These are phyloP conservation scores for Vinca minor DNA, from an alignment of 257 asterid species.

Conservation along the genomic window DNA sequence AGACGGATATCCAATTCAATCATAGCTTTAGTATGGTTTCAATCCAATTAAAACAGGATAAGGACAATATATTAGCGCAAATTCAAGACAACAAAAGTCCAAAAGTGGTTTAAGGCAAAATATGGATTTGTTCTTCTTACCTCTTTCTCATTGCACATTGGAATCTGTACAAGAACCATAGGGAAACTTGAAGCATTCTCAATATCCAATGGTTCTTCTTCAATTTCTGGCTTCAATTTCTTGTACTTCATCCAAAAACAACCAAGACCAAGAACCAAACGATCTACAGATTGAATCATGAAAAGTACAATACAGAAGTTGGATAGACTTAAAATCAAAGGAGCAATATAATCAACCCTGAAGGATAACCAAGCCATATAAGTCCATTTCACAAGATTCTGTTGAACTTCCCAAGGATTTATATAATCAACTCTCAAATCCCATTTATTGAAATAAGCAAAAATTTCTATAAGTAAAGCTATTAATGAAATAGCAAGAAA, in stretches of 20 bases:
- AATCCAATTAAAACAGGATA: too few relatives aligned
- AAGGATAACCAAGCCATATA: slow-evolving; percentile 70
- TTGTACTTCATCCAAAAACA: slow-evolving; percentile 71
- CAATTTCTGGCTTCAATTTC: slow-evolving; percentile 47
- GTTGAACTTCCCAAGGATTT: slow-evolving; percentile 70
- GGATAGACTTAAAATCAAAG: slow-evolving; percentile 44
- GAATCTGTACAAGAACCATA: slow-evolving; percentile 90
- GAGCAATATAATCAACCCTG: slow-evolving; percentile 62
- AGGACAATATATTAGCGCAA: background rate
- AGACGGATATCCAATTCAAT: too few relatives aligned
- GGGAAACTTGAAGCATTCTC: slow-evolving; percentile 61
- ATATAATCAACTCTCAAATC: slow-evolving; percentile 49
- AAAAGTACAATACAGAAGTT: slow-evolving; percentile 65
- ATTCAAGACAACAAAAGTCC: background rate
- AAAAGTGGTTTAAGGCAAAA: background rate
- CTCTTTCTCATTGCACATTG: slow-evolving; percentile 96
- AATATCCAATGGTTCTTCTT: slow-evolving; percentile 35
- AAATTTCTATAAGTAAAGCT: slow-evolving; percentile 48
- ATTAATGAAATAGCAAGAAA: slow-evolving; percentile 60
- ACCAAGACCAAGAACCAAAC: slow-evolving; percentile 57
- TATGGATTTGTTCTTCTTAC: slow-evolving; percentile 23
- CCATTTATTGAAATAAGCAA: slow-evolving; percentile 70
- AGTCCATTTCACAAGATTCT: slow-evolving; percentile 52
- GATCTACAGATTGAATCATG: slow-evolving; percentile 72
- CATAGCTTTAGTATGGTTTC: too few relatives aligned